phyloP scores from a whole-genome alignment of 495 filamentous ascomycete genomes.

The Rhypophila decipiens region DNA sequence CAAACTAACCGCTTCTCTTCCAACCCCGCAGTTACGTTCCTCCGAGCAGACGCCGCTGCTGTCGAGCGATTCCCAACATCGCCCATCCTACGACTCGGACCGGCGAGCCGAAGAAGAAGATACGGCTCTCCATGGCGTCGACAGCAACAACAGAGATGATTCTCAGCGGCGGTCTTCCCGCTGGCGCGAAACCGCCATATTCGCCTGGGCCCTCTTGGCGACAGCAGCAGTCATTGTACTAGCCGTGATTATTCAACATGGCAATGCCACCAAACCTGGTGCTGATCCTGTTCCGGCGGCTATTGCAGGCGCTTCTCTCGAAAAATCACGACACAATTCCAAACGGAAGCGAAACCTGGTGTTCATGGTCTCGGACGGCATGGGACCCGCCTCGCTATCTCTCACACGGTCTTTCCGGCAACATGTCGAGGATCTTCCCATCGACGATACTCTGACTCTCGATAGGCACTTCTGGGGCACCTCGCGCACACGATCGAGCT shows the following conservation, averaged over 20 bases:
- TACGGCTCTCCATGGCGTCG: constrained; percentile 22
- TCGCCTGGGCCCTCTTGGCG: constrained; percentile 84
- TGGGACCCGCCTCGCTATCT: constrained; percentile 87
- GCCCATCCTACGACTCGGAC: constrained; percentile 16
- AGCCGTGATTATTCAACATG: constrained; percentile 66
- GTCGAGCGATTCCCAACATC: constrained; percentile 7
- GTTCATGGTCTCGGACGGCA: constrained; percentile 98
- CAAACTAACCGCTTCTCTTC: too few relatives aligned
- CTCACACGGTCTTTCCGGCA: constrained; percentile 82
- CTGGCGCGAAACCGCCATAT: constrained; percentile 58
- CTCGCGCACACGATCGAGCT: constrained; percentile 76
- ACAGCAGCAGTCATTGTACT: constrained; percentile 71
- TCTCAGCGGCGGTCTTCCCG: constrained; percentile 7
- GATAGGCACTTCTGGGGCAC: constrained; percentile 85
- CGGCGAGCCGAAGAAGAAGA: constrained; percentile 24
- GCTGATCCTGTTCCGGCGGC: constrained; percentile 58
- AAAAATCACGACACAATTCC: too few relatives aligned
- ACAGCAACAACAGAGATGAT: constrained; percentile 1
- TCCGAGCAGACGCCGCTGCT: constrained; percentile 28
- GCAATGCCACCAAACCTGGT: constrained; percentile 36
- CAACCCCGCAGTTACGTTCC: neutral
- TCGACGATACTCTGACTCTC: constrained; percentile 66
- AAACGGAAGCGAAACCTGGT: constrained; percentile 84
- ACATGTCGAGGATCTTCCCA: constrained; percentile 54
- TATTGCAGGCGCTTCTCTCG: too few relatives aligned